Evolutionary conservation across 495 filamentous ascomycete species (phyloP).

Genomic region (Letharia lupina): DNA sequence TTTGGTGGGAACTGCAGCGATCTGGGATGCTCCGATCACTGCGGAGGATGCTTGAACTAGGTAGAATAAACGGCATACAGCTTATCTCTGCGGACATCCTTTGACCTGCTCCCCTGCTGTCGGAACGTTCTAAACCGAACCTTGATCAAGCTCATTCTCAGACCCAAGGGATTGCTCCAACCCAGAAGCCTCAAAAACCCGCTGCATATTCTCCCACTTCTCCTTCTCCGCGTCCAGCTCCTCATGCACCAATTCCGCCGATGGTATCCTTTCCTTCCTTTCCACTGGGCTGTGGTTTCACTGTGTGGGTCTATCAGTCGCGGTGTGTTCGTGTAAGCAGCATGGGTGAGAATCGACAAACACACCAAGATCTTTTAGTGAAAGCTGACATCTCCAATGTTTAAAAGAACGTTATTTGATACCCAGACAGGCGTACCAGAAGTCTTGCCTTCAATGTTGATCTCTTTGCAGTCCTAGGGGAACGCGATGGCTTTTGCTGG

Average conservation of each 20-base stretch:
- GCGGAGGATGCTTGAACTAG: background rate
- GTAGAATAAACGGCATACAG: background rate
- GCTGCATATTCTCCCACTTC: background rate
- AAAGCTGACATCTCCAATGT: no score
- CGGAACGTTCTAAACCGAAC: background rate
- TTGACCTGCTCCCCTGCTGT: background rate
- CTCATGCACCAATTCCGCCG: background rate
- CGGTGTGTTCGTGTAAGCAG: no score
- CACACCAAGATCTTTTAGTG: no score
- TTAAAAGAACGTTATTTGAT: no score
- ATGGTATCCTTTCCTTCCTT: background rate
- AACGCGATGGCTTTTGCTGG: no score
- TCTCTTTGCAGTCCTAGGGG: no score
- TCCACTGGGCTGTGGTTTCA: background rate
- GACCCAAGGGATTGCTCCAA: background rate
- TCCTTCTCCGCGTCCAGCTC: conserved; percentile 1
- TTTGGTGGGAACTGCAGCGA: background rate
- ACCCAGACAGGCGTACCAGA: no score
- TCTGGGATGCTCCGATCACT: background rate
- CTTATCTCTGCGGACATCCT: background rate
- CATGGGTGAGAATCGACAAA: no score
- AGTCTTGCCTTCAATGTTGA: no score
- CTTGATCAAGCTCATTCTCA: background rate
- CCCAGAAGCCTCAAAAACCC: background rate
- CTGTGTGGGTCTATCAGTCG: background rate